phyloP scores from a whole-genome alignment of 2,329 filamentous ascomycete genomes.

The Cladorrhinum sp. region DNA sequence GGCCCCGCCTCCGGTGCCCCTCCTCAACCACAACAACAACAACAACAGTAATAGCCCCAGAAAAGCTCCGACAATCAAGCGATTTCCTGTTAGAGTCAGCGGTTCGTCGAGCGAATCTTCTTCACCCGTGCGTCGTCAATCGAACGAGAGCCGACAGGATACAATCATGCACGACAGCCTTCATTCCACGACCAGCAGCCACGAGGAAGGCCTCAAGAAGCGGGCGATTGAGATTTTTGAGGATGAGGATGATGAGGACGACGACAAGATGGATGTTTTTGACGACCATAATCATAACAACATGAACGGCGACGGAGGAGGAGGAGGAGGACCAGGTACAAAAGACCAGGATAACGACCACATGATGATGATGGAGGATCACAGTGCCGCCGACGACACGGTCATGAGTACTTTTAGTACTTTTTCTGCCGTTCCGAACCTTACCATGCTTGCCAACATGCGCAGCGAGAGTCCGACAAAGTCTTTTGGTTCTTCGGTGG shows the following conservation, averaged over 20 bases:
- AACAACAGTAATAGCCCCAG: conserved; percentile 37
- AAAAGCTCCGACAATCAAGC: conserved; percentile 49
- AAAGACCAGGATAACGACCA: conserved; percentile 7
- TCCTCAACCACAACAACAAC: conserved; percentile 17
- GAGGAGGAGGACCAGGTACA: background rate
- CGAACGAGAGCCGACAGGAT: conserved; percentile 44
- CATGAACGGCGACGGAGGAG: conserved; percentile 14
- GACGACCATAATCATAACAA: conserved; percentile 28
- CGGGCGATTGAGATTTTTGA: conserved; percentile 62
- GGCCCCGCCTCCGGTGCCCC: conserved; percentile 33
- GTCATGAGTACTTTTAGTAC: conserved; percentile 80
- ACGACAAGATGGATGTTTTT: conserved; percentile 18
- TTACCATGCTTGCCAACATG: conserved; percentile 77
- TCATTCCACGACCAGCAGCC: conserved; percentile 27
- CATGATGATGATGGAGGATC: conserved; percentile 32
- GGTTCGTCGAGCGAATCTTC: conserved; percentile 15
- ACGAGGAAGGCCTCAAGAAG: conserved; percentile 29
- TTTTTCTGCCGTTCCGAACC: conserved; percentile 85
- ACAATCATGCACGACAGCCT: conserved; percentile 52
- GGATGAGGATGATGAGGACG: conserved; percentile 41
- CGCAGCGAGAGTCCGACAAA: conserved; percentile 61
- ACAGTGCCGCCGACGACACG: conserved; percentile 63
- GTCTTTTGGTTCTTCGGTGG: conserved; percentile 36
- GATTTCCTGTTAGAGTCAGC: conserved; percentile 60
- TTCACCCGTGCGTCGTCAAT: conserved; percentile 14